Evolutionary conservation across 1,139 yeast species (phyloP), one percentile per base, ranked within the genome.

Genomic region (Scheffersomyces cryptocercus): DNA sequence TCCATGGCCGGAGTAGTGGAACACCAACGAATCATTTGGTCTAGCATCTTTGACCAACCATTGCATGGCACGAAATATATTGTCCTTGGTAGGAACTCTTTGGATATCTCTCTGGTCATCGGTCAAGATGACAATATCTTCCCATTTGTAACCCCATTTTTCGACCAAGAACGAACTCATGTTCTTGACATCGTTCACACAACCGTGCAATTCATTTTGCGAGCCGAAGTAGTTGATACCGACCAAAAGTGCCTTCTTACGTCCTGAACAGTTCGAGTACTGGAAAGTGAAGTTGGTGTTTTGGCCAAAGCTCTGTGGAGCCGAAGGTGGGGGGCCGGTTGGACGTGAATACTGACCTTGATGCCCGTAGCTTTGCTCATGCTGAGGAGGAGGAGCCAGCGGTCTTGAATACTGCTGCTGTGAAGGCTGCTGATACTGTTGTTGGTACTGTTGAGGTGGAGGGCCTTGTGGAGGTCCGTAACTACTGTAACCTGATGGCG

Each of bases 1-100:
- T 29, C 98, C 98, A 62, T 91, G 98, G 7, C 98, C 97, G 1
- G 96, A 87, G 63, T 86, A 90, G 63, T 90, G 97, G 75, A 90
- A 84, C 52, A 90, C 85, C 48, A 84, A 67, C 24, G 88, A 81
- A 70, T 93, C 95, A 57, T 90, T 88, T n/a, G 97, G 89, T 49
- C 74, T 73, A 0, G 97, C 97, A 51, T 78, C 91, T 36, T 72
- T 72, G 20, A 88, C 95, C 26, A 91, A 76, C 98, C 98, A 91
- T 51, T 82, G 84, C 91, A 90, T 88, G 1, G 95, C 98, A 41
- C 88, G 74, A 35, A 88, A 59, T 57, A 91, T 89, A 62, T 91
- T 91, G 9, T 76, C 84, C 51, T 80, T 74, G 7, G 91, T 84
- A 13, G 98, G 98, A 13, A 86, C 72, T 30, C 84, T 73, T 28